Evolutionary conservation across 2,329 filamentous ascomycete genomes (phyloP).

Genomic region (Eurotiales sp.): DNA sequence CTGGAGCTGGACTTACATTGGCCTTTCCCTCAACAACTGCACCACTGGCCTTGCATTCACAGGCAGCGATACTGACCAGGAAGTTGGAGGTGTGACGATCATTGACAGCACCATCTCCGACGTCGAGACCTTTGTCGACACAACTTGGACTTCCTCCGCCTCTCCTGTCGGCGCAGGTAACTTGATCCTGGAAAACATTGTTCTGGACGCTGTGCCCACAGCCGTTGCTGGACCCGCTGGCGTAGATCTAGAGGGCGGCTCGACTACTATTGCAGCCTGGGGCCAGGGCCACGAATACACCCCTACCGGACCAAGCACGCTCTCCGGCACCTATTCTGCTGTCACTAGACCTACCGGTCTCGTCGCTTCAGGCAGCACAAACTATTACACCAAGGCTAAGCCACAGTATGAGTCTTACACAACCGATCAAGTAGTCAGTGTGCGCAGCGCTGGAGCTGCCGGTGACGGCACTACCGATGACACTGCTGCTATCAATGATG

Average conservation of each 20-base stretch:
- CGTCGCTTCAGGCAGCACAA: slow-evolving; percentile 34
- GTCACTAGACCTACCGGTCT: slow-evolving; percentile 43
- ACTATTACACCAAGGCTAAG: slow-evolving; percentile 49
- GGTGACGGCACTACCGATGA: slow-evolving; percentile 72
- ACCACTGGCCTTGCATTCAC: slow-evolving; percentile 50
- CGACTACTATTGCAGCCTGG: slow-evolving; percentile 38
- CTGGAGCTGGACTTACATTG: slow-evolving; percentile 57
- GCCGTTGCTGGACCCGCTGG: slow-evolving; percentile 40
- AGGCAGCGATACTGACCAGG: slow-evolving; percentile 37
- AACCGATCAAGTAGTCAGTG: slow-evolving; percentile 41
- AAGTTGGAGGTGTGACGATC: slow-evolving; percentile 54
- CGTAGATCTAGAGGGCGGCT: slow-evolving; percentile 29
- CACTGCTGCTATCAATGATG: slow-evolving; percentile 80
- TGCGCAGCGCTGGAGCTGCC: slow-evolving; percentile 39
- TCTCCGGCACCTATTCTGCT: slow-evolving; percentile 44
- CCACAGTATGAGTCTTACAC: slow-evolving; percentile 49
- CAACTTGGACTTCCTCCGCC: slow-evolving; percentile 38
- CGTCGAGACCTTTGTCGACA: slow-evolving; percentile 48
- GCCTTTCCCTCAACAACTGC: slow-evolving; percentile 52
- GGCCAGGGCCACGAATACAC: slow-evolving; percentile 44
- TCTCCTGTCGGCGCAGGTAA: slow-evolving; percentile 45
- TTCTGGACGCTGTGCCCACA: slow-evolving; percentile 47
- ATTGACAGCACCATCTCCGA: slow-evolving; percentile 54
- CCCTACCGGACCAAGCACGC: slow-evolving; percentile 41
- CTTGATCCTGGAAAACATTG: slow-evolving; percentile 55